These are phyloP conservation scores for Paulownia fortunei DNA, from an alignment of 257 asterid species.

Conservation along the genomic window DNA sequence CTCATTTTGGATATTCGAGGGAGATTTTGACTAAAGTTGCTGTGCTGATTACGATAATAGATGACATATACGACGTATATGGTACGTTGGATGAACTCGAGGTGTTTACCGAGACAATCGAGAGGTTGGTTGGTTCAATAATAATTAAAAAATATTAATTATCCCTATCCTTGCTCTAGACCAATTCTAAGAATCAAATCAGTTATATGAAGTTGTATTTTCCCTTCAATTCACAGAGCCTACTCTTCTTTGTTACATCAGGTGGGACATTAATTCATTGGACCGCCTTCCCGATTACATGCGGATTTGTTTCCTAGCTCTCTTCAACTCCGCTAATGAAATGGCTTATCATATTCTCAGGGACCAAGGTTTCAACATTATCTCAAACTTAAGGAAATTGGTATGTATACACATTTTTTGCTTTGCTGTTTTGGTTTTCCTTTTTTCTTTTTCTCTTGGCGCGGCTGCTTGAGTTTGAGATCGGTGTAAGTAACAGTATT, in stretches of 20 bases:
- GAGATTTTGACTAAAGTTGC: slow-evolving; percentile 38
- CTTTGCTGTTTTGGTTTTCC: not conserved
- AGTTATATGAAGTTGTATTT: not conserved
- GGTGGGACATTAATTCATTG: slow-evolving; percentile 52
- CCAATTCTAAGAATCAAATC: not conserved
- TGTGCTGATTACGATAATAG: slow-evolving; percentile 36
- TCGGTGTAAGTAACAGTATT: too few species aligned
- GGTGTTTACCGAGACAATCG: slow-evolving; percentile 43
- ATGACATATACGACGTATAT: slow-evolving; percentile 56
- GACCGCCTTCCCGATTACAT: slow-evolving; percentile 54
- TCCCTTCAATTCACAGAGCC: not conserved
- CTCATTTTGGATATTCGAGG: slow-evolving; percentile 39
- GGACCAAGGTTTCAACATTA: slow-evolving; percentile 53
- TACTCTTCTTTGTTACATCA: not conserved
- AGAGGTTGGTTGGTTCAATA: slow-evolving; percentile 33
- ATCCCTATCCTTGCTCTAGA: too few species aligned
- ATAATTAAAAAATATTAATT: too few species aligned
- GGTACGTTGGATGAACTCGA: slow-evolving; percentile 61
- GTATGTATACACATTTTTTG: slow-evolving; percentile 12
- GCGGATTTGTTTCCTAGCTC: slow-evolving; percentile 47
- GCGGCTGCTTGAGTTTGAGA: not conserved
- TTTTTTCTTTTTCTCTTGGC: too few species aligned
- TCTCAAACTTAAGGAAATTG: slow-evolving; percentile 44
- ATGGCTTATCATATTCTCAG: slow-evolving; percentile 44
- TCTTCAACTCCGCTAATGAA: slow-evolving; percentile 54